phyloP scores from a whole-genome alignment of 345 rosid species.

The Gossypium anomalum region DNA sequence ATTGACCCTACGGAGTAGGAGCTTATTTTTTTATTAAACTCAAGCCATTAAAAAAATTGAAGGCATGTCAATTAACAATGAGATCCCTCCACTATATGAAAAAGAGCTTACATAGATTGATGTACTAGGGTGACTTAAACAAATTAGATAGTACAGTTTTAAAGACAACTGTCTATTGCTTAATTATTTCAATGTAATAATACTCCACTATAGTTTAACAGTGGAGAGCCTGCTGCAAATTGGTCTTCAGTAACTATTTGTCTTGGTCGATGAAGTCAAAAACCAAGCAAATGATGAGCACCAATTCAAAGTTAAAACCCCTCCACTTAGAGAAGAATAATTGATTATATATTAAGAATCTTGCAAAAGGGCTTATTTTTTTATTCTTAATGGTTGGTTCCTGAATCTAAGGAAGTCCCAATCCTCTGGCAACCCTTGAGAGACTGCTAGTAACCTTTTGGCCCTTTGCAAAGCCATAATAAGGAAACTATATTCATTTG shows the following conservation, averaged over 20 bases:
- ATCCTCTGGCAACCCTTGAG: constrained; percentile 1
- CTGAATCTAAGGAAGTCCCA: constrained; percentile 41
- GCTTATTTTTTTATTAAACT: background rate
- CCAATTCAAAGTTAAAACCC: constrained; percentile 13
- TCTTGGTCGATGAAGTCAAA: constrained; percentile 22
- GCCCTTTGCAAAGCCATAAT: background rate
- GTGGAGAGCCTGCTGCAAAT: background rate
- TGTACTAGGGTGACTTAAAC: background rate
- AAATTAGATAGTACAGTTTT: background rate
- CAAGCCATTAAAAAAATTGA: background rate
- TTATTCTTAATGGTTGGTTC: constrained; percentile 34
- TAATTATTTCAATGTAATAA: background rate
- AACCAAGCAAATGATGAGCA: constrained; percentile 12
- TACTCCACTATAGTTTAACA: background rate
- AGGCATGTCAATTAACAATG: background rate
- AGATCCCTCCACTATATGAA: constrained; percentile 4
- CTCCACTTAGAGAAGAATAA: constrained; percentile 14
- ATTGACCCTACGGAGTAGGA: background rate
- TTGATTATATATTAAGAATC: background rate
- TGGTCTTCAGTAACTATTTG: background rate
- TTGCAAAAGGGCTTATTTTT: background rate
- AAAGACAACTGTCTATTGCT: background rate
- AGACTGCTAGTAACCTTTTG: background rate
- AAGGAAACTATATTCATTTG: constrained; percentile 6
- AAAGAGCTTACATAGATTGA: background rate